phyloP scores from a whole-genome alignment of 2,329 filamentous ascomycete genomes.

The Scedosporium apiospermum region DNA sequence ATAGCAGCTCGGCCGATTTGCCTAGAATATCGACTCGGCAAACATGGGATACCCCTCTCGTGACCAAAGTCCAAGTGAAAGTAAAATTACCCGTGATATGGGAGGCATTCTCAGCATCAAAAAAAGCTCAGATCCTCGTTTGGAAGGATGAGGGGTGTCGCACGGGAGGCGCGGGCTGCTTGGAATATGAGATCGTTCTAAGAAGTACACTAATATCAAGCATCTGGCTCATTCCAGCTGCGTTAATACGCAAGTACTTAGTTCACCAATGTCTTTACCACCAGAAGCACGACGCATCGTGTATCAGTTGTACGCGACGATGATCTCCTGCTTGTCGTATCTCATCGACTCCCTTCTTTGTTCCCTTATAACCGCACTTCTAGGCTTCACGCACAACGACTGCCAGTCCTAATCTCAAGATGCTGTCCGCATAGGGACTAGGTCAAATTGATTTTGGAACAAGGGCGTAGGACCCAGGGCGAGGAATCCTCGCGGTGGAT shows the following conservation, averaged over 20 bases:
- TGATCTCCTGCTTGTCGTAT: background rate
- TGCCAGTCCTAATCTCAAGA: no score
- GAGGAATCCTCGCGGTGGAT: no score
- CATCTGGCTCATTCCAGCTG: no score
- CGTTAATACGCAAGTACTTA: background rate
- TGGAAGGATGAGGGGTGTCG: background rate
- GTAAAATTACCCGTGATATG: no score
- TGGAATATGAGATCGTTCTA: no score
- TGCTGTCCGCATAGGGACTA: no score
- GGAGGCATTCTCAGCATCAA: background rate
- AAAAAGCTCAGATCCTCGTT: background rate
- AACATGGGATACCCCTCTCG: background rate
- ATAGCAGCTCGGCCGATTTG: background rate
- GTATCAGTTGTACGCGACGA: background rate
- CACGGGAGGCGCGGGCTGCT: background rate
- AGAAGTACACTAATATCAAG: no score
- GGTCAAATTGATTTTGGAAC: no score
- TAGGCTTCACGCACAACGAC: no score
- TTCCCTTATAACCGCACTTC: no score
- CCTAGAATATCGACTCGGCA: background rate
- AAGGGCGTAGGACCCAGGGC: no score
- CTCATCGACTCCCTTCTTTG: no score
- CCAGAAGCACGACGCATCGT: background rate
- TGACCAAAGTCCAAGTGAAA: background rate
- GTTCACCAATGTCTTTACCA: background rate